Conservation (phyloP, 2,329 filamentous ascomycete genomes). For the Fusarium xyrophilum region DNA sequence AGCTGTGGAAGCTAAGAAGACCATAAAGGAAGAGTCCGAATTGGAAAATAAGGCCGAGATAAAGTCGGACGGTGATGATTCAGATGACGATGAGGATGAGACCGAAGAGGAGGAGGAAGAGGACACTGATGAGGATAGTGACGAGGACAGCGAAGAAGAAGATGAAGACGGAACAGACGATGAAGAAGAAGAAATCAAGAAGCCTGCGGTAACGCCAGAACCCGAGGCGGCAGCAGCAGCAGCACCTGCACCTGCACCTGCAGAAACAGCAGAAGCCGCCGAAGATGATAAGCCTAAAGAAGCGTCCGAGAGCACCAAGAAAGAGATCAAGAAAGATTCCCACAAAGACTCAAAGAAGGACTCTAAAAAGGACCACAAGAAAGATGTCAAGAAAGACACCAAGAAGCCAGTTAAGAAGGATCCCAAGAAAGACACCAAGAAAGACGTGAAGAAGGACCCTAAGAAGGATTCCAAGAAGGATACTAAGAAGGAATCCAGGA, state of each 20-base stretch:
- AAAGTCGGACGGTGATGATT: slow-evolving; percentile 37
- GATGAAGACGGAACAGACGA: slow-evolving; percentile 25
- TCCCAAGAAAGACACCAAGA: not conserved
- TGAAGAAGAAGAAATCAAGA: slow-evolving; percentile 28
- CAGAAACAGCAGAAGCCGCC: not conserved
- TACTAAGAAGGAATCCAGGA: not conserved
- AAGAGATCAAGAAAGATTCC: not conserved
- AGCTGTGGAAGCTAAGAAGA: slow-evolving; percentile 48
- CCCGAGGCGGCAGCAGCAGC: not conserved
- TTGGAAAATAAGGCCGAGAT: slow-evolving; percentile 46
- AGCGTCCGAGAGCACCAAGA: not conserved
- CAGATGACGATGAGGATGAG: slow-evolving; percentile 9
- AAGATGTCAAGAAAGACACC: not conserved
- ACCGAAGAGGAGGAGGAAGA: slow-evolving; percentile 33
- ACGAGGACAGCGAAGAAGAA: slow-evolving; percentile 14
- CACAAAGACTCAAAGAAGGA: slow-evolving; percentile 9
- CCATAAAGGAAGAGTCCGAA: slow-evolving; percentile 49
- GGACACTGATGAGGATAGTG: slow-evolving; percentile 32
- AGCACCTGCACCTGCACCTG: not conserved
- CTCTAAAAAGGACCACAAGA: slow-evolving; percentile 8
- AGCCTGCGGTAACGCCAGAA: not conserved
- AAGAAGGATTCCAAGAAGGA: slow-evolving; percentile 8
- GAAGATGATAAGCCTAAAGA: slow-evolving; percentile 23
- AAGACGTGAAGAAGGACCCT: not conserved
- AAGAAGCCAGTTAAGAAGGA: not conserved